A percentile compares a stretch with the other conserved stretches of the same genome.
Evolutionary conservation across 2,329 filamentous ascomycete species (phyloP).

Genomic region (Ramularia collo-cygni): DNA sequence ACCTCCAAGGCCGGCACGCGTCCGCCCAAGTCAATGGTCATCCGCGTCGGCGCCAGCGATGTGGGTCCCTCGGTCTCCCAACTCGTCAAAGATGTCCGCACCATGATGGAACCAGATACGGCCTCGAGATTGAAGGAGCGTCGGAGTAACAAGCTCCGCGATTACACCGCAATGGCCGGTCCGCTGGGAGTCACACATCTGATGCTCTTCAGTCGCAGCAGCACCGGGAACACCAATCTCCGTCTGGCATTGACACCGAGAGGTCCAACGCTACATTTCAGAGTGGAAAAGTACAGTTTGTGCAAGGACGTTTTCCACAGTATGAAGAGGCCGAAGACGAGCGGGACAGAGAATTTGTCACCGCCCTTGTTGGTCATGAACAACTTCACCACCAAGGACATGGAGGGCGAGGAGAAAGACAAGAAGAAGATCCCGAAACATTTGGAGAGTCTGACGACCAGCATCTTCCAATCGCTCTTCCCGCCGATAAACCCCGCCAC

Average conservation of each 20-base stretch:
- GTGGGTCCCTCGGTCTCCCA: constrained; percentile 88
- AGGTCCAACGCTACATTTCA: constrained; percentile 88
- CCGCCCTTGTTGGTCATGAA: constrained; percentile 97
- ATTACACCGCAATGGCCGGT: constrained; percentile 93
- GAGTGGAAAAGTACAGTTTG: constrained; percentile 89
- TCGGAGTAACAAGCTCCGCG: constrained; percentile 76
- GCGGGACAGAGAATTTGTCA: constrained; percentile 73
- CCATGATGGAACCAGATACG: constrained; percentile 93
- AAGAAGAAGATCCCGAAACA: constrained; percentile 69
- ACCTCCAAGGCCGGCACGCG: constrained; percentile 46
- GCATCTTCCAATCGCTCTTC: constrained; percentile 92
- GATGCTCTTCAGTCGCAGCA: constrained; percentile 84
- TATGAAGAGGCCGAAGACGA: constrained; percentile 73
- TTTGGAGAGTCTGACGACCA: constrained; percentile 85
- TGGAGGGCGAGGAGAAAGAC: constrained; percentile 33
- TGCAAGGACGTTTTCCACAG: constrained; percentile 83
- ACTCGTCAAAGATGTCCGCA: constrained; percentile 81
- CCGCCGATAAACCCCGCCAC: constrained; percentile 89
- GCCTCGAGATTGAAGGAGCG: constrained; percentile 84
- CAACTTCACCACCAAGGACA: constrained; percentile 65
- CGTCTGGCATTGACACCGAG: constrained; percentile 80
- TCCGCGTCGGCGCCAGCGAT: constrained; percentile 89
- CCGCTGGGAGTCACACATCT: constrained; percentile 89
- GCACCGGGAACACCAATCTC: constrained; percentile 85
- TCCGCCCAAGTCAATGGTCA: constrained; percentile 94